Evolutionary conservation across 2,329 filamentous ascomycete species (phyloP), one percentile per base, ranked within the genome.

Genomic region (Tolypocladium tropicale): DNA sequence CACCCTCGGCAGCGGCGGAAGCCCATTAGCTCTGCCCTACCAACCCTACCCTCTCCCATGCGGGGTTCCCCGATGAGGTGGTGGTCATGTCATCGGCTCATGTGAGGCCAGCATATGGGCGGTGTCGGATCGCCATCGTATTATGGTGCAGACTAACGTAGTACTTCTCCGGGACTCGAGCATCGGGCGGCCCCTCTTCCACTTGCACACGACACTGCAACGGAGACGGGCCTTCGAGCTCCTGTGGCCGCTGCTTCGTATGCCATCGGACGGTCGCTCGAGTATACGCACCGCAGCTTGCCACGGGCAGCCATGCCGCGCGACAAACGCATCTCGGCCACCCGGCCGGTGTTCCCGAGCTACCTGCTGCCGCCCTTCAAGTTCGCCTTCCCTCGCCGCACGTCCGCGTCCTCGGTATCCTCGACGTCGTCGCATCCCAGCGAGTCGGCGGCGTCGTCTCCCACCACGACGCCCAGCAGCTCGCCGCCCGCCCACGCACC

Each of bases 281-380:
- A 11, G 28, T 14, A 32, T 33, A 50, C 46, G 46, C 46, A 33
- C 18, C 46, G 28, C 18, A 18, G 25, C 16, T 12, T 32, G 28
- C 2, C 25, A n/a, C 28, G 41, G 18, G 28, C 12, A 33, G 50
- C 50, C 50, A 57, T 57, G 56, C 34, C 56, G 21, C 53, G 53
- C 11, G 56, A 57, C 54, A 72, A 68, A 56, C 68, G 69, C 59
- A 74, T 74, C 60, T 67, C 73, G 59, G 72, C 72, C 49, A 74
- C 72, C 23, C 69, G 67, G 56, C 76, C 74, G 30, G 68, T 71
- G 32, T 82, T 82, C 62, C 74, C 79, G 12, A 72, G 65, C 59
- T 83, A 78, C 63, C 70, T 83, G 30, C 72, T 83, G 25, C 78
- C 79, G 12, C 77, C 71, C 64, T 69, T 82, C 60, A 71, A 68